Conservation (phyloP, 2,329 filamentous ascomycete species). For the Fusarium sp. region DNA sequence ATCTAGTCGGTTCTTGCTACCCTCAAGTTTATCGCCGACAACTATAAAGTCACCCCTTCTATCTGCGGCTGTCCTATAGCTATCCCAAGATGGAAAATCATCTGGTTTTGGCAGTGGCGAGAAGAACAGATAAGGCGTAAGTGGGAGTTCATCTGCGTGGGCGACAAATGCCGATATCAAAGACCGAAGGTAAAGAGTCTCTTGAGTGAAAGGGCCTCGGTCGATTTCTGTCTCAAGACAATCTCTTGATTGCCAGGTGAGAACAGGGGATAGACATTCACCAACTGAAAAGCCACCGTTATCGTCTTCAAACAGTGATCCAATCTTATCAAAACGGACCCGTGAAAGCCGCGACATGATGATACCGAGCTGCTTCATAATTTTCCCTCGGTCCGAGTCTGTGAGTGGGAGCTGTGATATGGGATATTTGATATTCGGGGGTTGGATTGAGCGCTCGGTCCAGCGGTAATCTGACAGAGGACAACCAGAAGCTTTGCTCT, state of each 20-base stretch:
- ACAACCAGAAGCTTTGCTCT: conserved; percentile 39
- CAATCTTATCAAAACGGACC: background rate
- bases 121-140: background rate
- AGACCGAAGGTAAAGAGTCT: accelerated
- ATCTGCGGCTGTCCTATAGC: background rate
- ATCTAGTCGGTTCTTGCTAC: background rate
- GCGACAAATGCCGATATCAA: background rate
- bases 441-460: conserved; percentile 2
- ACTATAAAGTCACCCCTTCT: background rate
- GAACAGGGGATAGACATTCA: background rate
- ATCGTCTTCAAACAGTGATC: background rate
- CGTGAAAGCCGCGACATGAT: background rate
- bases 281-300: background rate
- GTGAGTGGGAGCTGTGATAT: background rate
- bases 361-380: background rate
- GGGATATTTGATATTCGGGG: background rate
- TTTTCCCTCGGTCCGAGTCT: accelerated
- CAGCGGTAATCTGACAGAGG: conserved; percentile 37
- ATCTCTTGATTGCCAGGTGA: background rate
- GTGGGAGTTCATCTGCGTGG: background rate
- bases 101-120: background rate
- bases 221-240: accelerated
- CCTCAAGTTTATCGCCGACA: accelerated
- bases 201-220: background rate
- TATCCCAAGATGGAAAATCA: background rate